Conservation (phyloP, 2,329 filamentous ascomycete species). For the Dactylellina cionopaga region DNA sequence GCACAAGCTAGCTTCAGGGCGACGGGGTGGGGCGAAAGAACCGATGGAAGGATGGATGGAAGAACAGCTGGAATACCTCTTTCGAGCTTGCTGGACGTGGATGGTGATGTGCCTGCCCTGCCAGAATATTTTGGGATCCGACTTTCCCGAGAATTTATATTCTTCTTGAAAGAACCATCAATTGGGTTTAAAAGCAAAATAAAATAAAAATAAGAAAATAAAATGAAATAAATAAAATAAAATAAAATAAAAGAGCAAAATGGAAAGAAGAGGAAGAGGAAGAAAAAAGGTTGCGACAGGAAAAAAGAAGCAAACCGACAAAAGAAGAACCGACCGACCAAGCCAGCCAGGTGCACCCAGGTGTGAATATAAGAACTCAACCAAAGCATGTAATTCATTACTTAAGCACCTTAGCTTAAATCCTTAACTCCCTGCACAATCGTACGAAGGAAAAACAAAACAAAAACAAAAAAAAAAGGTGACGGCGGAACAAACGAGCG, state of each 20-base stretch:
- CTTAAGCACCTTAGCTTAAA: constrained; percentile 48
- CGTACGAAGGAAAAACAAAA: constrained; percentile 37
- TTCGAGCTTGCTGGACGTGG: constrained; percentile 30
- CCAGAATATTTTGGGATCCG: constrained; percentile 33
- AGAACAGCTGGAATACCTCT: constrained; percentile 32
- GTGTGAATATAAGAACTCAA: constrained; percentile 44
- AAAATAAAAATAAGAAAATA: too few relatives aligned
- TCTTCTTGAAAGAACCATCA: constrained; percentile 18
- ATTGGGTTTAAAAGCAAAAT: too few relatives aligned
- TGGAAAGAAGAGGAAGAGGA: too few relatives aligned
- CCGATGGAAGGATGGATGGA: constrained; percentile 41
- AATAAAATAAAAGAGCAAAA: too few relatives aligned
- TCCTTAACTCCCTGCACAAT: constrained; percentile 48
- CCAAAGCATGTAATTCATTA: constrained; percentile 34
- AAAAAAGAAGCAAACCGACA: constrained; percentile 44
- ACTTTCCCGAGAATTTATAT: constrained; percentile 46
- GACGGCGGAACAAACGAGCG: constrained; percentile 26
- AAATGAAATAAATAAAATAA: too few relatives aligned
- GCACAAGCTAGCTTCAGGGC: constrained; percentile 28
- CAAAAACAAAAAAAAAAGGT: background rate
- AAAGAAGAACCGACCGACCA: constrained; percentile 48
- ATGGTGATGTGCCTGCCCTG: constrained; percentile 24
- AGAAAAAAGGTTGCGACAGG: constrained; percentile 14
- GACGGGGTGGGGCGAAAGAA: constrained; percentile 41
- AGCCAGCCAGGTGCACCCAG: too few relatives aligned